Base-by-base conservation (phyloP, 495 filamentous ascomycete genomes). In the Penicillium fimorum region DNA sequence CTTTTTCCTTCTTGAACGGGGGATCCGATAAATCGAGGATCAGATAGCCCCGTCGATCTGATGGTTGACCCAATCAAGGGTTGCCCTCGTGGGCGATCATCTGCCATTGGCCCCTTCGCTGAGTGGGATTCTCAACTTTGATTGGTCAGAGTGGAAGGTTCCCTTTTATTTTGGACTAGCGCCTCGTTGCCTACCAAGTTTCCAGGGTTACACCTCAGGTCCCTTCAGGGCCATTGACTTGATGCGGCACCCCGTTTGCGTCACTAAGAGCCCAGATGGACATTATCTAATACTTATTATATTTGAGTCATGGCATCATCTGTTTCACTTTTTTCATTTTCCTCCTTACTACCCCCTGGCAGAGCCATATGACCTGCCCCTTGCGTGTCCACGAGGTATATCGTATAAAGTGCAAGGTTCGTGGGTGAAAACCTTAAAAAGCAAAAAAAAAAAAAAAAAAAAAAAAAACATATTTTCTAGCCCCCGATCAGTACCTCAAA, bases 1-100 rank as follows among this genome's bases (percentile, higher is more conserved):
- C 46, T 46, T 54, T 40, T 27, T 13, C 9, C 18, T 29, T 15
- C 47, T 50, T 20, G 29, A 38, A 13, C 52, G 42, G 42, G 37
- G 51, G 0, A 22, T 20, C 51, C 52, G 52, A 47, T 30, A 37
- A 13, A 6, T 12, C 17, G 50, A 53, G 22, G 33, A 54, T 54
- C 52, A 54, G 52, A 54, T 54, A 54, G 47, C 47, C 13, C 17
- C 15, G 33, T 45, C 25, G 12, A 27, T 46, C 15, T 17, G 40
- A 37, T 29, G 5, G 15, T 12, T 12, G 2, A 13, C 12, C 52
- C 52, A 54, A 54, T 54, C 15, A 54, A 22, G 7, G 30, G 22
- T 4, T 8, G 33, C 10, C 0, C 32, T 54, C 20, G 20, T 18
- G 5, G 51, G 11, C 27, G 43, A 38, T 47, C 42, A 20, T 35